Evolutionary conservation across 78 protist genomes (phyloP).

Genomic region (Goniomonas avonlea): DNA sequence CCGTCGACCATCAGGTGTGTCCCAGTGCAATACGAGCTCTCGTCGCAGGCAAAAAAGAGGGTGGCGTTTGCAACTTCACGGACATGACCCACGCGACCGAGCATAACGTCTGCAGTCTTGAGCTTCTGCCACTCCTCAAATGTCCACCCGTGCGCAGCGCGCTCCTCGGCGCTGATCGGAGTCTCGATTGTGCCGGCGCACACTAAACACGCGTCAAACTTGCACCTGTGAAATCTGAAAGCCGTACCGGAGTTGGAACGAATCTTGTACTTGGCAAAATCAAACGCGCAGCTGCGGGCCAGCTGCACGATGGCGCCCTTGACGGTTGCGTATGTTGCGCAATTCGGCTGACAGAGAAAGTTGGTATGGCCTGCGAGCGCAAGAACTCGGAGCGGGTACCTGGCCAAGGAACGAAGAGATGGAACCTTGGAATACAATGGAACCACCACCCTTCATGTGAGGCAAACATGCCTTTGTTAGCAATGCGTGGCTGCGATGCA

Average conservation of each 20-base stretch:
- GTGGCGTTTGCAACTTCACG: slow-evolving; percentile 25
- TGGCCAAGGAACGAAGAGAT: slow-evolving; percentile 5
- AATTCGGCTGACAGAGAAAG: too few species aligned
- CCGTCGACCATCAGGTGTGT: slow-evolving; percentile 8
- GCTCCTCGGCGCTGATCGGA: background rate
- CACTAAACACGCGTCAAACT: too few species aligned
- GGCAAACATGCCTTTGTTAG: slow-evolving; percentile 1
- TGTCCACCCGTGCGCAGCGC: slow-evolving; percentile 5
- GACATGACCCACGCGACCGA: slow-evolving; percentile 7
- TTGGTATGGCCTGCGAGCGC: too few species aligned
- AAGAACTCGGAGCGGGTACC: too few species aligned
- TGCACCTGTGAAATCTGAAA: too few species aligned
- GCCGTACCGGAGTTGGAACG: slow-evolving; percentile 8
- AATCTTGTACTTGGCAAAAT: slow-evolving; percentile 9
- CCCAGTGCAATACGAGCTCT: slow-evolving; percentile 16
- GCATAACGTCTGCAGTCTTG: slow-evolving; percentile 5
- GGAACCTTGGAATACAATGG: slow-evolving; percentile 5
- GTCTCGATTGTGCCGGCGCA: slow-evolving; percentile 14
- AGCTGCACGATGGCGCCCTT: slow-evolving; percentile 15
- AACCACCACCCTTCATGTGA: slow-evolving; percentile 17
- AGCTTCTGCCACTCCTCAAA: slow-evolving; percentile 17
- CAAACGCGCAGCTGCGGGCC: slow-evolving; percentile 20
- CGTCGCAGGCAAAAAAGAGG: slow-evolving; percentile 5
- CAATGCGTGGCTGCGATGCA: slow-evolving; percentile 14
- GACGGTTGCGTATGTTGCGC: slow-evolving; percentile 10